A percentile compares a stretch with the other conserved stretches of the same genome.
These are phyloP conservation scores for Earliella scabrosa DNA, from an alignment of 1,284 basidiomycete genomes.

Conservation along the genomic window DNA sequence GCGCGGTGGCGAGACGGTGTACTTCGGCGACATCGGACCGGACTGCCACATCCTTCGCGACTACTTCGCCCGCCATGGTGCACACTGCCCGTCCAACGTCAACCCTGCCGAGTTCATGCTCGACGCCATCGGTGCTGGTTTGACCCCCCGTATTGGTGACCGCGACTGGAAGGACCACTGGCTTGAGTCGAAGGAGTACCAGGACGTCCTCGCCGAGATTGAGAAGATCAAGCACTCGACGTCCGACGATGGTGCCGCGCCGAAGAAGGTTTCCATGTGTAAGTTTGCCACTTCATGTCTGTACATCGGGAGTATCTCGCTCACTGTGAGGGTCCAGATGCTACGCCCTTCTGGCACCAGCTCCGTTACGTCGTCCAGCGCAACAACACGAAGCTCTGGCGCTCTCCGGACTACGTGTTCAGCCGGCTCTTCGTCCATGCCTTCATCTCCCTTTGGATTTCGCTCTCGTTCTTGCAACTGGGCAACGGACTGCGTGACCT, in stretches of 20 bases:
- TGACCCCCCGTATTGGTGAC: constrained; percentile 53
- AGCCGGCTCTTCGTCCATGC: constrained; percentile 81
- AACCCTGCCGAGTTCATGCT: constrained; percentile 44
- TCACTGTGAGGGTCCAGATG: no score
- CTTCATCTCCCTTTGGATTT: constrained; percentile 81
- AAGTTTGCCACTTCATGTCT: constrained; percentile 12
- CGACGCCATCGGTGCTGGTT: constrained; percentile 44
- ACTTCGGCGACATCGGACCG: constrained; percentile 80
- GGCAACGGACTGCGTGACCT: constrained; percentile 70
- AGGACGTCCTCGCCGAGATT: constrained; percentile 38
- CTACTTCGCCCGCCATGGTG: constrained; percentile 75
- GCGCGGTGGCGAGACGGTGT: constrained; percentile 71
- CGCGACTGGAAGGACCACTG: constrained; percentile 71
- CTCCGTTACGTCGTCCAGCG: constrained; percentile 74
- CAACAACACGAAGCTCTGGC: constrained; percentile 81
- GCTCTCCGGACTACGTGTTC: constrained; percentile 84
- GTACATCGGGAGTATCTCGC: no score
- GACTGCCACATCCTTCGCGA: constrained; percentile 63
- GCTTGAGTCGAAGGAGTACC: constrained; percentile 53
- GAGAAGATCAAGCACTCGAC: constrained; percentile 39
- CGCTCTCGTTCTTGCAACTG: constrained; percentile 85
- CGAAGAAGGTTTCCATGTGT: constrained; percentile 34
- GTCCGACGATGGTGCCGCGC: constrained; percentile 22
- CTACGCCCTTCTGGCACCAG: constrained; percentile 82
- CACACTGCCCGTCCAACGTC: constrained; percentile 61